Base-by-base conservation (phyloP, 805 yeast genomes). In the Starmerella geochares region DNA sequence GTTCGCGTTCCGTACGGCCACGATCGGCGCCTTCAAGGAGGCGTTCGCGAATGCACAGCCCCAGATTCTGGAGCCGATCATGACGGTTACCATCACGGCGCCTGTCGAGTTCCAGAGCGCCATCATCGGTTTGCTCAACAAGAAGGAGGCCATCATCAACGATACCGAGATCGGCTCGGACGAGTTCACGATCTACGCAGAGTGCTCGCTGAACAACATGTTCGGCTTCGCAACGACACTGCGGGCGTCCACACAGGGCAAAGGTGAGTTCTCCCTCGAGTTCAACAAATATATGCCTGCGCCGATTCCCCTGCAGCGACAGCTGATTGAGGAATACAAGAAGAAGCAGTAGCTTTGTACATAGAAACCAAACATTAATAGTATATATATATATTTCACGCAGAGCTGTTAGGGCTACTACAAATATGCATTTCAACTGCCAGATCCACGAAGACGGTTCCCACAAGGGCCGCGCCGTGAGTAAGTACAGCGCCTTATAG, bases 241-340 rank as follows among this genome's bases (percentile, higher is more conserved):
- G 64, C 83, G 99, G 74, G 97, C 98, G 19, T 80, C 85, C 53
- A 90, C 98, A 14, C 98, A 92, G 70, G 99, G 99, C 70, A 92
- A 92, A 67, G 98, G 99, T 62, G 97, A 94, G 71, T 92, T 92
- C 68, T 78, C 95, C 2, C 76, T 92, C 67, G 99, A 92, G 67
- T 92, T 92, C 72, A 81, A 84, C 65, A 84, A 86, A 62, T 92
- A 90, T 67, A 79, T 90, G 46, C 95, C 94, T 58, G 83, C 94
- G 47, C 77, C 94, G 43, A 86, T 90, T 32, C 95, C 86, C 58
- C 74, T 90, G 58, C 98, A 92, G 71, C 83, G 75, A 64, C 84
- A 90, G 70, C 76, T 92, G 70, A 81, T 92, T 58, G 94, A 83
- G 48, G 94, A 86, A 62, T 80, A 79, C 64, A 76, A 77, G 59